Conservation (phyloP, 2,329 filamentous ascomycete genomes). For the Epichloe gansuensis region DNA sequence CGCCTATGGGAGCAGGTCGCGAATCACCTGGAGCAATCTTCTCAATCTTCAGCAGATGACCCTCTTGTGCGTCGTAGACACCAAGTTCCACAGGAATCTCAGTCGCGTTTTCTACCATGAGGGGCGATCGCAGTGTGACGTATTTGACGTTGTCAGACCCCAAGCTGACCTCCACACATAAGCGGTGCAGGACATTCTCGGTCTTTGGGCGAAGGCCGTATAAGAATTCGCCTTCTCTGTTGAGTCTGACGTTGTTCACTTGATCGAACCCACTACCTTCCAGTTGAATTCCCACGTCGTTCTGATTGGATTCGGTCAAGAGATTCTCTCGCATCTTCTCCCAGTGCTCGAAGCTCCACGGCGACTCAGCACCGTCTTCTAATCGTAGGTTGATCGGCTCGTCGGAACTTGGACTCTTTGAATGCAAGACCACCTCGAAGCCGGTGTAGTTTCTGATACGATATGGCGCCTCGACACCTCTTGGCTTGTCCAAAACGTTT, state of each 20-base stretch:
- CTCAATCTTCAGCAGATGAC: conserved; percentile 90
- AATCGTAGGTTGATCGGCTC: conserved; percentile 65
- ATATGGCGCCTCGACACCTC: conserved; percentile 85
- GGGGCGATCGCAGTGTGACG: conserved; percentile 84
- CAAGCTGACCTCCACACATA: conserved; percentile 83
- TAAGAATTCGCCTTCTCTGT: conserved; percentile 84
- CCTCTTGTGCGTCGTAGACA: conserved; percentile 76
- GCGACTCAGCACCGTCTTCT: conserved; percentile 77
- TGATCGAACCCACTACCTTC: conserved; percentile 92
- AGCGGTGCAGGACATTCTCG: conserved; percentile 72
- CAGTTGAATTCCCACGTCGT: conserved; percentile 68
- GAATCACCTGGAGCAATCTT: conserved; percentile 90
- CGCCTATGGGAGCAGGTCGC: conserved; percentile 81
- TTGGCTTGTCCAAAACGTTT: conserved; percentile 85
- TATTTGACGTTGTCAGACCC: conserved; percentile 97
- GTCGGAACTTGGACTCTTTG: conserved; percentile 53
- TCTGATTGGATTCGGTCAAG: conserved; percentile 67
- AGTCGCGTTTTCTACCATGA: conserved; percentile 90
- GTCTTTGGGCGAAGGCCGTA: conserved; percentile 84
- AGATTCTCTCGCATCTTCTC: conserved; percentile 92
- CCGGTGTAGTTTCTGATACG: conserved; percentile 91
- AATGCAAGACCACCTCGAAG: conserved; percentile 77
- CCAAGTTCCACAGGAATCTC: conserved; percentile 93
- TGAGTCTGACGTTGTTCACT: conserved; percentile 77
- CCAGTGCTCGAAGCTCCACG: conserved; percentile 96